Base-by-base conservation (phyloP, 2,329 filamentous ascomycete genomes). In the Hawksworthiomyces lignivorus region DNA sequence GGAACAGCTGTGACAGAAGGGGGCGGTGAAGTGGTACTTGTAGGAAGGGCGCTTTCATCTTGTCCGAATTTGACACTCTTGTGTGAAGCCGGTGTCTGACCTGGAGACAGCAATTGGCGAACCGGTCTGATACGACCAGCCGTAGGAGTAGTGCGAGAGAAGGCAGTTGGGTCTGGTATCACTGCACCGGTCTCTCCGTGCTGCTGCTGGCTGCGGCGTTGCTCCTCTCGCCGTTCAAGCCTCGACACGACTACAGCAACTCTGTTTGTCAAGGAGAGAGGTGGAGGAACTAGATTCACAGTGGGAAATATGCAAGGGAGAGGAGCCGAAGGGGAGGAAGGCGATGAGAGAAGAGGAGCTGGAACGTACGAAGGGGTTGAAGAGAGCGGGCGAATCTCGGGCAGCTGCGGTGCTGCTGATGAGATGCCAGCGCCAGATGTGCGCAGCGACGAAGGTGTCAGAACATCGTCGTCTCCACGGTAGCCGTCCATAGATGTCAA, bases 401-500 rank as follows among this genome's bases (percentile, higher is more conserved):
- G 39, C 7, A 40, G 39, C 39, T 43, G 41, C n/a, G 47, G 41
- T 14, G 47, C 28, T 14, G 20, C 36, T 5, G 37, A 24, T 4
- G 44, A 14, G 20, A 39, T 31, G 35, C 9, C 24, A 14, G 35
- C 36, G 5, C 30, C 24, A 8, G 24, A 24, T 4, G 44, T 33
- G 32, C 21, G 44, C 11, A 42, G 18, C 11, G 43, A 44, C 1
- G 44, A 42, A 20, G 36, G 48, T 15, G 44, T 36, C 29, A 40
- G 18, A 35, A 21, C 28, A 18, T 47, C 48, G 42, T 46, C 44
- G 35, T 42, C 41, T 14, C 17, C 15, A 28, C 32, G 29, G 40
- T 39, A 35, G 21, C 31, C 27, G 54, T 81, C 77, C 58, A 77
- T 68, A 7, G 75, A 80, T 39, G 77, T 81, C 62, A 82, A 63